Percentiles rank a stretch among this genome's conserved stretches.
Evolutionary conservation across 2,329 filamentous ascomycete species (phyloP).

Genomic region (Pyricularia grisea): DNA sequence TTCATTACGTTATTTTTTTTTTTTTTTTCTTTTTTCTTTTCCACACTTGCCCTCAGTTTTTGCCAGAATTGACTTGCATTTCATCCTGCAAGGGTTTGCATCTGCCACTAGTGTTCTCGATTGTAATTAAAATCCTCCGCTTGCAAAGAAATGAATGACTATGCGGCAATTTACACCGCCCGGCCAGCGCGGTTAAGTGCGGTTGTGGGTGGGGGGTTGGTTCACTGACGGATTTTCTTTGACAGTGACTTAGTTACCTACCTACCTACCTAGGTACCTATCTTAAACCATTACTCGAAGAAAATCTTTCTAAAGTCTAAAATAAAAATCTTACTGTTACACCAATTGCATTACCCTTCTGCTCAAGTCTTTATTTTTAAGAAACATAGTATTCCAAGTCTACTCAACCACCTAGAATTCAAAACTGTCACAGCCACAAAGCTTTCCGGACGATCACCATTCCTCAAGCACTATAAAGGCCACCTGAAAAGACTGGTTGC

Average conservation of each 20-base stretch:
- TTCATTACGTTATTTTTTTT: background rate
- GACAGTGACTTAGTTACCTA: background rate
- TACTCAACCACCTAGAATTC: too few species aligned
- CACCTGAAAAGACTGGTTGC: slow-evolving; percentile 35
- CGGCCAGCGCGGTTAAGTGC: background rate
- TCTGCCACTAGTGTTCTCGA: background rate
- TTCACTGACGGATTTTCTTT: background rate
- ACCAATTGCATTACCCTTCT: background rate
- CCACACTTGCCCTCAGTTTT: background rate
- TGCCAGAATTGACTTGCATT: background rate
- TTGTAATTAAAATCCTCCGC: background rate
- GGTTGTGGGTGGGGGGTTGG: background rate
- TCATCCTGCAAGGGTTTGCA: background rate
- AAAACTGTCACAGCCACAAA: background rate
- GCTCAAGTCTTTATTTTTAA: background rate
- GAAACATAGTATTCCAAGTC: background rate
- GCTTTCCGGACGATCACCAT: background rate
- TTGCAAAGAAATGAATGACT: background rate
- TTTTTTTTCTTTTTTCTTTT: too few species aligned
- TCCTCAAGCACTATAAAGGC: background rate
- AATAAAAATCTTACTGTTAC: too few species aligned
- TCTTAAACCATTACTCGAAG: background rate
- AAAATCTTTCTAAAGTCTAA: background rate
- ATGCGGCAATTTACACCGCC: background rate
- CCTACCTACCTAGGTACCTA: background rate